phyloP scores from a whole-genome alignment of 352 stramenopile genomes.

The Pythium apleroticum region DNA sequence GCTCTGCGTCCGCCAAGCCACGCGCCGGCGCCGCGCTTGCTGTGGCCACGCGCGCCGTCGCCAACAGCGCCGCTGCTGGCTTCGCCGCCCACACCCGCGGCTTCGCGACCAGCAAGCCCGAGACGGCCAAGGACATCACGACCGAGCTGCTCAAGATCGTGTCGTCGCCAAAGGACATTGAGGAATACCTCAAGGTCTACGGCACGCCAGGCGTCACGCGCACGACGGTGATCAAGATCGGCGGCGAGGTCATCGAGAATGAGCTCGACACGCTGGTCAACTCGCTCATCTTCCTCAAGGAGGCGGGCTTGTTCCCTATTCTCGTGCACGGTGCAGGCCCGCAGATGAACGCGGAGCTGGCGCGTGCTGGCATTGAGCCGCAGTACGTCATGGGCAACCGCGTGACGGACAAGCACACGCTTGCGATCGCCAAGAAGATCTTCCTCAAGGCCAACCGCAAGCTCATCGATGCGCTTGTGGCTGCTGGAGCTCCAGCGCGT shows the following conservation, averaged over 20 bases:
- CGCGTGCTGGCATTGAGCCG: constrained; percentile 74
- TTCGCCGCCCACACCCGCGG: background rate
- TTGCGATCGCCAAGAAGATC: constrained; percentile 85
- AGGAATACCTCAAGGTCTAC: constrained; percentile 76
- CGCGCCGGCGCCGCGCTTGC: background rate
- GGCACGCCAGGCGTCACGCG: constrained; percentile 64
- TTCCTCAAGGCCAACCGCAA: constrained; percentile 84
- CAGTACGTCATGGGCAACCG: constrained; percentile 88
- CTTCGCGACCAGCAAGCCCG: constrained; percentile 24
- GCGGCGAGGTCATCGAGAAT: constrained; percentile 86
- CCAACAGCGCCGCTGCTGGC: background rate
- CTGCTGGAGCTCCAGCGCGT: constrained; percentile 60
- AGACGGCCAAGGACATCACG: constrained; percentile 54
- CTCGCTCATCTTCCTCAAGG: constrained; percentile 81
- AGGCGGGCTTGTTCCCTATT: constrained; percentile 83
- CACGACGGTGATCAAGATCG: constrained; percentile 89
- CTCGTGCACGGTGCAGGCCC: constrained; percentile 87
- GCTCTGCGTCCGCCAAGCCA: background rate
- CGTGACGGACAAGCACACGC: constrained; percentile 85
- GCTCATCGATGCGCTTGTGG: constrained; percentile 73
- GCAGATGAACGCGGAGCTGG: constrained; percentile 89
- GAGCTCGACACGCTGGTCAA: constrained; percentile 85
- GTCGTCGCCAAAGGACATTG: constrained; percentile 49
- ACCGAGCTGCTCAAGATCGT: constrained; percentile 62
- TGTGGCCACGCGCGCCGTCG: background rate